Conservation (phyloP, 2,329 filamentous ascomycete species). For the Raffaelea ambrosiae region DNA sequence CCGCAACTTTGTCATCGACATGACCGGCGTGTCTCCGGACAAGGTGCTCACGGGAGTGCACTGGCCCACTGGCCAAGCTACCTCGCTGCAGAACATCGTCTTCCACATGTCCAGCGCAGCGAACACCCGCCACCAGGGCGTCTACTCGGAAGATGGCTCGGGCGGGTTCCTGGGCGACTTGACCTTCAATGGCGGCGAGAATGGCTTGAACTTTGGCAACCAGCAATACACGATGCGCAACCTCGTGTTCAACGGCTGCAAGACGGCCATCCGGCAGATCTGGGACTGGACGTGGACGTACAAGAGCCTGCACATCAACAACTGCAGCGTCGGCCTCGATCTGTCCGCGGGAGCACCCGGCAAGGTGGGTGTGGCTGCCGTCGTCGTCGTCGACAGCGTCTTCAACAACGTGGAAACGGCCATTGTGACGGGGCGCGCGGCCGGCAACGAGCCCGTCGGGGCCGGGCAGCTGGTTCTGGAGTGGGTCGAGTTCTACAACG, state of each 20-base stretch:
- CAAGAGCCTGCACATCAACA: constrained; percentile 50
- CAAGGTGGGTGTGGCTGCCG: constrained; percentile 56
- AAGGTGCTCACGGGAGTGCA: too few relatives aligned
- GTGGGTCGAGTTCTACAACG: constrained; percentile 30
- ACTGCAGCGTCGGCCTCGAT: constrained; percentile 52
- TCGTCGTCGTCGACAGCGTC: constrained; percentile 62
- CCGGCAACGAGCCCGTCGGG: constrained; percentile 26
- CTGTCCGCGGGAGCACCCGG: constrained; percentile 41
- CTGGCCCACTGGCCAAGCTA: too few relatives aligned
- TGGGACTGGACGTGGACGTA: constrained; percentile 72
- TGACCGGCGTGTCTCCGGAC: too few relatives aligned
- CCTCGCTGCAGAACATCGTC: too few relatives aligned
- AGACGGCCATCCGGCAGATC: constrained; percentile 56
- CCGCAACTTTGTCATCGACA: too few relatives aligned
- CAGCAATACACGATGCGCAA: constrained; percentile 64
- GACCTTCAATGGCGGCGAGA: constrained; percentile 49
- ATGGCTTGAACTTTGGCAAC: constrained; percentile 57
- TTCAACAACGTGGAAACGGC: constrained; percentile 56
- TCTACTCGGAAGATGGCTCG: too few relatives aligned
- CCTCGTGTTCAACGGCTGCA: constrained; percentile 55
- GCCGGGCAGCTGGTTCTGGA: constrained; percentile 51
- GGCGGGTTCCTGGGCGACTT: constrained; percentile 43
- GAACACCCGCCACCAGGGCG: too few relatives aligned
- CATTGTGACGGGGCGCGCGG: constrained; percentile 53
- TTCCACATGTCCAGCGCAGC: too few relatives aligned